Evolutionary conservation across 345 rosid genomes (phyloP).

Genomic region (Eucalyptus camaldulensis): DNA sequence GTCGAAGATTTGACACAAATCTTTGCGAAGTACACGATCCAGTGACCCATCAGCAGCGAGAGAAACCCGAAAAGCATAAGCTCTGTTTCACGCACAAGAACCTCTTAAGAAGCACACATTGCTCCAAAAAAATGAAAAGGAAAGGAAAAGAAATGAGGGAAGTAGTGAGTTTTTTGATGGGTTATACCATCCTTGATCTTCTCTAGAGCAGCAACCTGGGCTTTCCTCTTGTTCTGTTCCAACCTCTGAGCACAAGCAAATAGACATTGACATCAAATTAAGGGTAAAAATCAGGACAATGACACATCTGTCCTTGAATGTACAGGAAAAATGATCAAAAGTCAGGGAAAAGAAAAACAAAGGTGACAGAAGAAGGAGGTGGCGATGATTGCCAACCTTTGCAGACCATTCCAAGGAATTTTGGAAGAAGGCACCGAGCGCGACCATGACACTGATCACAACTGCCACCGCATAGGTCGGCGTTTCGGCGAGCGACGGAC

Average conservation of each 20-base stretch:
- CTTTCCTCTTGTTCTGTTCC: background rate
- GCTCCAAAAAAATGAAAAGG: background rate
- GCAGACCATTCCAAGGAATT: background rate
- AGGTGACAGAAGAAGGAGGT: background rate
- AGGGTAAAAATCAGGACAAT: background rate
- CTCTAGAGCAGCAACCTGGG: background rate
- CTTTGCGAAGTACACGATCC: background rate
- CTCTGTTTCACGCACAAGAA: background rate
- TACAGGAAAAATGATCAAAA: background rate
- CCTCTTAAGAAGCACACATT: background rate
- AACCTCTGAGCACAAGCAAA: background rate
- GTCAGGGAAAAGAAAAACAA: background rate
- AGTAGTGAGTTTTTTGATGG: background rate
- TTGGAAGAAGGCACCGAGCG: background rate
- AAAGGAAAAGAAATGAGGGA: background rate
- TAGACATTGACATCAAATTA: background rate
- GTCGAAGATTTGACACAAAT: background rate
- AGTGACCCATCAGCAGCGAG: constrained; percentile 2
- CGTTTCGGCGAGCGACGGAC: background rate
- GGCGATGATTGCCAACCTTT: background rate
- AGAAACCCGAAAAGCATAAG: background rate
- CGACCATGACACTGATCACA: background rate
- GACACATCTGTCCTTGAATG: background rate
- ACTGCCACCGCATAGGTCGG: background rate
- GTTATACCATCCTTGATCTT: background rate